These are phyloP conservation scores for Odontarrhena argentea DNA, from an alignment of 345 rosid species.

Conservation along the genomic window DNA sequence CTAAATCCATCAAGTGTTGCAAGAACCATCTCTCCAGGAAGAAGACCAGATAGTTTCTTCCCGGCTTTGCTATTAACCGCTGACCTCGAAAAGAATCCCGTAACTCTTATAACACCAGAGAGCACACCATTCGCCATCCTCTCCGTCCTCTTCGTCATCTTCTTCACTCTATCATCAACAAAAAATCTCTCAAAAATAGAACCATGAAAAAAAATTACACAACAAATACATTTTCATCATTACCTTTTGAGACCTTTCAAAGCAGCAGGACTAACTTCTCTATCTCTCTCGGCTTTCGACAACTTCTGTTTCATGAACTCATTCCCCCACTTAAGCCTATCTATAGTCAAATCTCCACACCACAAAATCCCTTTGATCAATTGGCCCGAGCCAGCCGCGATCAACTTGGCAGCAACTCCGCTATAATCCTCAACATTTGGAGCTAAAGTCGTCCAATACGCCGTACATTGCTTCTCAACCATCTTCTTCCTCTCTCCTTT, in stretches of 20 bases:
- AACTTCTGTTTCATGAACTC: slow-evolving; percentile 68
- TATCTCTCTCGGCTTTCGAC: slow-evolving; percentile 43
- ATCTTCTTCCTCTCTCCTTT: slow-evolving; percentile 50
- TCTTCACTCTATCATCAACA: slow-evolving; percentile 59
- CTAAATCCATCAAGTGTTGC: slow-evolving; percentile 95
- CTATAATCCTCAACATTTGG: slow-evolving; percentile 95
- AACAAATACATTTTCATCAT: background rate
- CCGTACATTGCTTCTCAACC: slow-evolving; percentile 67
- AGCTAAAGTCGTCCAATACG: slow-evolving; percentile 87
- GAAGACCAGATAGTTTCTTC: slow-evolving; percentile 72
- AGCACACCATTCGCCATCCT: slow-evolving; percentile 83
- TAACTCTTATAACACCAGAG: slow-evolving; percentile 79
- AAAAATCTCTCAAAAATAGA: too few relatives aligned
- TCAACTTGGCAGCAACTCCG: slow-evolving; percentile 59
- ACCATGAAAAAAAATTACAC: background rate
- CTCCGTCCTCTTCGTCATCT: slow-evolving; percentile 73
- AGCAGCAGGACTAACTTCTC: slow-evolving; percentile 60
- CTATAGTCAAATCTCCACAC: slow-evolving; percentile 94
- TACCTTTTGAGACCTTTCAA: slow-evolving; percentile 81
- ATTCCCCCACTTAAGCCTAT: slow-evolving; percentile 77
- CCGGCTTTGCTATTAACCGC: slow-evolving; percentile 73
- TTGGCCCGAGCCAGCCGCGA: slow-evolving; percentile 81
- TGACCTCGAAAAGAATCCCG: slow-evolving; percentile 69
- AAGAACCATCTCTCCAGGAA: slow-evolving; percentile 87
- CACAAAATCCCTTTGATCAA: slow-evolving; percentile 83